phyloP scores from a whole-genome alignment of 2,329 filamentous ascomycete species.

The Trichoderma asperellum region DNA sequence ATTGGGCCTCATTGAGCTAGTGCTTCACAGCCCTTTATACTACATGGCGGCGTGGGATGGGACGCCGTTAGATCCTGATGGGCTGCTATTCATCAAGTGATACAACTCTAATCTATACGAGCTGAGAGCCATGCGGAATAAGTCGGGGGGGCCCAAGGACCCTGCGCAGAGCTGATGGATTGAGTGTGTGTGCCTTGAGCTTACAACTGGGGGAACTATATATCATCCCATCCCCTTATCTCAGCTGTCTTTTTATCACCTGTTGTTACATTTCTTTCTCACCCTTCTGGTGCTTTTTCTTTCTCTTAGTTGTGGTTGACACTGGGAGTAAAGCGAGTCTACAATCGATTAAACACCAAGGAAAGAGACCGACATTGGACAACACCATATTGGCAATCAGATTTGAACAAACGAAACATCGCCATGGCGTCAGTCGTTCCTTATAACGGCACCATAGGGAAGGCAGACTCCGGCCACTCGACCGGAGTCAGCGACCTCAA shows the following conservation, averaged over 20 bases:
- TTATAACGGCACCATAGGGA: slow-evolving; percentile 57
- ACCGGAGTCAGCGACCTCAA: slow-evolving; percentile 70
- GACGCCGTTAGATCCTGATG: not conserved
- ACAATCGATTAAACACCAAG: not conserved
- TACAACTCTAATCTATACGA: slow-evolving; percentile 22
- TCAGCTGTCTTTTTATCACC: not conserved
- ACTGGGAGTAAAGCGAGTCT: not conserved
- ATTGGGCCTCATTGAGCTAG: slow-evolving; percentile 13
- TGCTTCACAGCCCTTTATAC: not conserved
- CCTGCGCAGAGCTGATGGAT: slow-evolving; percentile 12
- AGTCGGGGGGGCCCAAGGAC: slow-evolving; percentile 3
- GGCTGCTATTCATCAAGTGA: slow-evolving; percentile 12
- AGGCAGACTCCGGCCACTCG: slow-evolving; percentile 57
- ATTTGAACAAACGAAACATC: slow-evolving; percentile 1
- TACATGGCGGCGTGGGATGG: slow-evolving; percentile 22
- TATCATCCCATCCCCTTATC: slow-evolving; percentile 14
- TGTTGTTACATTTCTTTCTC: not conserved
- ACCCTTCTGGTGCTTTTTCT: not conserved
- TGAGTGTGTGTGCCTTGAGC: slow-evolving; percentile 1
- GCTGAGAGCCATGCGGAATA: slow-evolving; percentile 16
- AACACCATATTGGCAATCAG: not conserved
- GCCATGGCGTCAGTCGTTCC: slow-evolving; percentile 39
- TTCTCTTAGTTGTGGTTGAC: not conserved
- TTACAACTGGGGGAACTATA: not conserved
- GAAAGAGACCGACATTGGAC: not conserved